Evolutionary conservation across 164 flowering plant species (phyloP), one percentile per base, ranked within the genome.

Genomic region (Hamamelis virginiana): DNA sequence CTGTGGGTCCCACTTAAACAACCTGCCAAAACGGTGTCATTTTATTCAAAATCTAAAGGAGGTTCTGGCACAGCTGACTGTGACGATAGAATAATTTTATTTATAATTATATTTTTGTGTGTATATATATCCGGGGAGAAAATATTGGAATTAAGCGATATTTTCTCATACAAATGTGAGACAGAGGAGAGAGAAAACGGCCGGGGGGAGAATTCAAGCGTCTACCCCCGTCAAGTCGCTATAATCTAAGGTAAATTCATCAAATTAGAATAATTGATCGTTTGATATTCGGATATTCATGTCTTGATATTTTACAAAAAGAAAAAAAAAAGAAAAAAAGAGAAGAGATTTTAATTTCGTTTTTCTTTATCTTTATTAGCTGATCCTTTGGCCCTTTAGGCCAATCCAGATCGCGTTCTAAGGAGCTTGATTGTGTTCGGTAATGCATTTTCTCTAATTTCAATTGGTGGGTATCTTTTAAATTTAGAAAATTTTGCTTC

Each of bases 401-500:
- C 60, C 25, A 13, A 12, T 57, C 60, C 60, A 57, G 60, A 57
- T 57, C 60, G 33, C 33, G 33, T 26, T 10, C 22, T 12, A 10
- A 6, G 43, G n/a, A 22, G 26, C 33, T 45, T 19, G 47, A 62
- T 62, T 62, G 1, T 43, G 8, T 11, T 9, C 5, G 10, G 21
- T 22, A 44, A 15, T 14, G 12, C 0, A 9, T 41, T 10, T 23
- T 13, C 46, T 63, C 1, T 18, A 33, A 15, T 57, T 57, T 43
- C 27, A 47, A 45, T 60, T 41, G 27, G 53, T 71, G 68, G 46
- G 59, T 57, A 18, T 21, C 15, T 41, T 23, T 56, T 61, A 19
- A 44, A 13, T 69, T 63, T 44, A 18, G 57, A 59, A 19, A 57
- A 22, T 62, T 45, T 66, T 52, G 58, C n/a, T 59, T 59, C 64